Conservation (phyloP, 306 rosid species). For the Amphicarpaea edgeworthii region DNA sequence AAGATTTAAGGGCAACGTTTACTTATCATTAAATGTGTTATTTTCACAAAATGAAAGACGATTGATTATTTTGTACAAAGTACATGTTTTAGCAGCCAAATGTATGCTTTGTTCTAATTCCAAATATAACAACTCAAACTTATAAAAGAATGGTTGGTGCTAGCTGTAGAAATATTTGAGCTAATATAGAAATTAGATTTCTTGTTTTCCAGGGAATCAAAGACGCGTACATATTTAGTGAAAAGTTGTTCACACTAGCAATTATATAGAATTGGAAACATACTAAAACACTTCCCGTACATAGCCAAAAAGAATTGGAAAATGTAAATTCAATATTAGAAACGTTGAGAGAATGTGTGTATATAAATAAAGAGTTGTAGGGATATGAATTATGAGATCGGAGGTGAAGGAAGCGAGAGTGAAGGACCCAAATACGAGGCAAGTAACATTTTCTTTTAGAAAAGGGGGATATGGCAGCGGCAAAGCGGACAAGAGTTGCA, state of each 20-base stretch:
- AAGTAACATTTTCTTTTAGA: neutral
- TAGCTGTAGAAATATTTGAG: neutral
- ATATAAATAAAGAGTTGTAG: neutral
- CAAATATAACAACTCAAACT: neutral
- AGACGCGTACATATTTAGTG: neutral
- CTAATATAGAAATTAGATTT: neutral
- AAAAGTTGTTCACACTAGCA: neutral
- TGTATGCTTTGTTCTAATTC: neutral
- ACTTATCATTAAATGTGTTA: neutral
- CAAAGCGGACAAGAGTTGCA: slow-evolving; percentile 77
- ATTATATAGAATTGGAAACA: neutral
- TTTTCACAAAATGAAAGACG: neutral
- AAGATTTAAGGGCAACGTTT: neutral
- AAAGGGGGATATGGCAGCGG: slow-evolving; percentile 55
- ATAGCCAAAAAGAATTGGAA: neutral
- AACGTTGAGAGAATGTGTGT: neutral
- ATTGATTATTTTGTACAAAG: neutral
- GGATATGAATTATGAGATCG: too few relatives aligned
- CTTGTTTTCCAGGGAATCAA: neutral
- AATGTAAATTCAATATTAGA: neutral
- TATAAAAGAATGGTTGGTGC: neutral
- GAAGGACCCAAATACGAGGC: neutral
- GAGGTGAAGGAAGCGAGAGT: too few relatives aligned
- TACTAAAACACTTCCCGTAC: neutral
- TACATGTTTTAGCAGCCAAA: neutral